Conservation (phyloP, 2,329 filamentous ascomycete species). For the Cordyceps cicadae region DNA sequence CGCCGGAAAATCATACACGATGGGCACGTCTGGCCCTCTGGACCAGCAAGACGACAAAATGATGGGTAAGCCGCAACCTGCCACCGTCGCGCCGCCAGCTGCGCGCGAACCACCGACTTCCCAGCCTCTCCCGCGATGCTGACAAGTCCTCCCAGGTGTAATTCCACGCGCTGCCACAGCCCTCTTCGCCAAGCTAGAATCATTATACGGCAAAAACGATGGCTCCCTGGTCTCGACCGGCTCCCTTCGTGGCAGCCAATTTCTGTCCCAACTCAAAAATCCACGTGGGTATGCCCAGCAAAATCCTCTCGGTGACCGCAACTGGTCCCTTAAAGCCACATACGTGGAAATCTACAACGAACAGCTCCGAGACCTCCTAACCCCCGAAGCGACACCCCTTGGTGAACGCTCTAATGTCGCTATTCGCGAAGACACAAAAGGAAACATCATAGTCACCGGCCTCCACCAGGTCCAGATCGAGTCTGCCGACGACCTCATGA, state of each 20-base stretch:
- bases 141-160: constrained; percentile 54
- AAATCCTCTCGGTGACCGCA: constrained; percentile 55
- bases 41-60: constrained; percentile 63
- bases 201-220: constrained; percentile 37
- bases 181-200: constrained; percentile 81
- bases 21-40: constrained; percentile 83
- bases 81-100: neutral
- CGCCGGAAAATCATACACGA: constrained; percentile 96
- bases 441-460: constrained; percentile 88
- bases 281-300: constrained; percentile 59
- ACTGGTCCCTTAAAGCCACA: constrained; percentile 86
- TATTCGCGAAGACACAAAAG: constrained; percentile 89
- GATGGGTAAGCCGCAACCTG: constrained; percentile 59
- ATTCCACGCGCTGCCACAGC: constrained; percentile 81
- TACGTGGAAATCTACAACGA: constrained; percentile 99
- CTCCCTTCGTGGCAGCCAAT: constrained; percentile 34
- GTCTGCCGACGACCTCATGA: constrained; percentile 83
- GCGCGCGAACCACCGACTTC: constrained; percentile 12
- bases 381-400: constrained; percentile 62
- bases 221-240: constrained; percentile 16
- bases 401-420: constrained; percentile 71
- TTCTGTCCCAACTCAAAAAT: constrained; percentile 69
- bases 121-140: neutral
- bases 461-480: constrained; percentile 82
- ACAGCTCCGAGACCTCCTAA: constrained; percentile 78